Evolutionary conservation across 306 rosid genomes (phyloP).

Genomic region (Fragaria iinumae): DNA sequence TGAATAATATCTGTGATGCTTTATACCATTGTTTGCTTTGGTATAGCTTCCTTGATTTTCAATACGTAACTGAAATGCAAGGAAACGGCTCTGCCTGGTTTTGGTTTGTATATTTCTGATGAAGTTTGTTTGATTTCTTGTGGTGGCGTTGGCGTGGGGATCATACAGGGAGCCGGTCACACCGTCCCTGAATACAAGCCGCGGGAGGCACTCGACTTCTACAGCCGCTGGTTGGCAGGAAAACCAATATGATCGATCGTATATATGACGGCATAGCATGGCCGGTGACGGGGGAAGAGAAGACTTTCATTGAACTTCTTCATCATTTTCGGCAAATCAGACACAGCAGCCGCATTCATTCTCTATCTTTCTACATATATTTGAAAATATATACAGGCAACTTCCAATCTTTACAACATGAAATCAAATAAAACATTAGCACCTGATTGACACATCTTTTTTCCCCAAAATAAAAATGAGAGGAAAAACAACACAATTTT

Average conservation of each 20-base stretch:
- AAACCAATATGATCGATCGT: conserved; percentile 19
- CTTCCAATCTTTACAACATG: background rate
- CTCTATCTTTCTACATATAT: background rate
- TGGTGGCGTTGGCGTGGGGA: background rate
- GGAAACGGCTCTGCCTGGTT: no score
- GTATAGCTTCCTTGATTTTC: background rate
- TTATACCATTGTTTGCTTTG: background rate
- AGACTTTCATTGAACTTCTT: background rate
- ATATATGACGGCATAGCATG: background rate
- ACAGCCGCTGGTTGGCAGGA: conserved; percentile 58
- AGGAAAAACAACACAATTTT: background rate
- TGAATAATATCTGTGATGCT: background rate
- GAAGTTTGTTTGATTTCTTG: background rate
- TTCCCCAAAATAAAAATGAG: background rate
- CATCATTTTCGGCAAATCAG: background rate
- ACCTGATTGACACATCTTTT: background rate
- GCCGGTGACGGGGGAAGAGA: background rate
- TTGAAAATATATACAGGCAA: background rate
- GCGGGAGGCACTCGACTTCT: conserved; percentile 62
- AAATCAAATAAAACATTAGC: background rate
- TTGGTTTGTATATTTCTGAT: background rate
- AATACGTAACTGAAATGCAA: background rate
- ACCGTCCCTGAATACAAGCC: conserved; percentile 83
- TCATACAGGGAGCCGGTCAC: conserved; percentile 70
- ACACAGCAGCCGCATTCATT: background rate